Percentiles rank a stretch among this genome's conserved stretches.
Evolutionary conservation across 1,139 yeast genomes (phyloP).

Genomic region (Eremothecium cymbalariae): DNA sequence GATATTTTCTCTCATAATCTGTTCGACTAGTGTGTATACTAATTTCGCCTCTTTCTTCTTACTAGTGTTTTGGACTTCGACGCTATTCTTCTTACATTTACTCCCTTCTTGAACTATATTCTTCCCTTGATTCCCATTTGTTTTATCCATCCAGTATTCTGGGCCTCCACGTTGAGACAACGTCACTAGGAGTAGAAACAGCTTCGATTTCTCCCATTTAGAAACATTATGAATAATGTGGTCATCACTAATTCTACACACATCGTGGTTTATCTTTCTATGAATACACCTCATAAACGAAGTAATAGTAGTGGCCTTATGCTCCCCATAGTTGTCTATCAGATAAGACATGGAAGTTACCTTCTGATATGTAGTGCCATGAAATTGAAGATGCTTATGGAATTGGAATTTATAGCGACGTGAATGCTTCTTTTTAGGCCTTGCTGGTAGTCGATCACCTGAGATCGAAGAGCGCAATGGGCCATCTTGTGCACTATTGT

Average conservation of each 20-base stretch:
- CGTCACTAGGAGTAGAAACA: constrained; percentile 28
- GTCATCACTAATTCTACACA: constrained; percentile 22
- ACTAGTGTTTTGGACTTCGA: constrained; percentile 7
- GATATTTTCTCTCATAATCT: constrained; percentile 29
- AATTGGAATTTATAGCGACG: constrained; percentile 15
- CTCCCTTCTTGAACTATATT: constrained; percentile 4
- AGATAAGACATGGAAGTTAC: constrained; percentile 29
- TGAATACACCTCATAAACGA: constrained; percentile 30
- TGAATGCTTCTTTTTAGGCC: background rate
- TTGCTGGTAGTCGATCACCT: too few species aligned
- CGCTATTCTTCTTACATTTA: constrained; percentile 4
- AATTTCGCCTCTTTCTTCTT: constrained; percentile 8
- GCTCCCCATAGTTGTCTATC: constrained; percentile 28
- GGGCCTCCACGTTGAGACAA: constrained; percentile 32
- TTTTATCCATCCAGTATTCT: constrained; percentile 31
- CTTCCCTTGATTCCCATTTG: constrained; percentile 14
- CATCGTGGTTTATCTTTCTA: constrained; percentile 26
- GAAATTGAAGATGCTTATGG: constrained; percentile 17
- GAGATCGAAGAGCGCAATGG: too few species aligned
- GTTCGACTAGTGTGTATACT: constrained; percentile 25
- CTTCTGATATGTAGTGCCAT: constrained; percentile 26
- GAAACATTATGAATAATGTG: constrained; percentile 17
- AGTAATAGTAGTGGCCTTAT: constrained; percentile 26
- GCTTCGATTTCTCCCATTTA: constrained; percentile 29
- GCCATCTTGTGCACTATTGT: too few species aligned